Conservation (phyloP, 805 yeast genomes). For the Schizosaccharomyces japonicus region DNA sequence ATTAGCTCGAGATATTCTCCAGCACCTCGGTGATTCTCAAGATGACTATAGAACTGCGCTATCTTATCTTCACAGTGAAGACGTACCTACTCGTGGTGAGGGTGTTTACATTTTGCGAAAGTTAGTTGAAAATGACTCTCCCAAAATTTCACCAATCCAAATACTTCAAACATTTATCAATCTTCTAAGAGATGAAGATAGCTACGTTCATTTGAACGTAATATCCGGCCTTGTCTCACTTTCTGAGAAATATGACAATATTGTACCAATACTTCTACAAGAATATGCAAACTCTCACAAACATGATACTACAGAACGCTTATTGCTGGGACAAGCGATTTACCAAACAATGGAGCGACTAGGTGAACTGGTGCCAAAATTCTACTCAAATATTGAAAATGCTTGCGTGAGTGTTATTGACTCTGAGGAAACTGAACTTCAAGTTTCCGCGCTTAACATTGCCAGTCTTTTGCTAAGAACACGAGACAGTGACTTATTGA, state of each 20-base stretch:
- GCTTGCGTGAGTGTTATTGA: not conserved
- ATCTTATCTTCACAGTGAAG: not conserved
- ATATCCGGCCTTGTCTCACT: not conserved
- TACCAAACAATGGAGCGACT: not conserved
- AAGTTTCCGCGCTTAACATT: not conserved
- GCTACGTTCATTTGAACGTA: conserved; percentile 2
- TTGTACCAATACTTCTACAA: not conserved
- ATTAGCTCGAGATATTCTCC: not conserved
- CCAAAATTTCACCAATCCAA: not conserved
- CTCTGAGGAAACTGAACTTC: not conserved
- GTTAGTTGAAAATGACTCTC: not conserved
- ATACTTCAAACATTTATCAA: not conserved
- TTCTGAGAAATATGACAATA: not conserved
- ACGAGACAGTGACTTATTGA: not conserved
- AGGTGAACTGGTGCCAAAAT: not conserved
- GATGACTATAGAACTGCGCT: not conserved
- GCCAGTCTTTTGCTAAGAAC: not conserved
- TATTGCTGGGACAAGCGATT: not conserved
- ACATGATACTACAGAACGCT: not conserved
- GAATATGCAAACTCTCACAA: not conserved
- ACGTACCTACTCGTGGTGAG: not conserved
- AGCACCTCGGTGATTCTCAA: not conserved
- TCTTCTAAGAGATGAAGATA: not conserved
- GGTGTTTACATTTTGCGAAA: not conserved
- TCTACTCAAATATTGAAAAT: not conserved